Evolutionary conservation across 345 rosid species (phyloP).

Genomic region (Punica granatum): DNA sequence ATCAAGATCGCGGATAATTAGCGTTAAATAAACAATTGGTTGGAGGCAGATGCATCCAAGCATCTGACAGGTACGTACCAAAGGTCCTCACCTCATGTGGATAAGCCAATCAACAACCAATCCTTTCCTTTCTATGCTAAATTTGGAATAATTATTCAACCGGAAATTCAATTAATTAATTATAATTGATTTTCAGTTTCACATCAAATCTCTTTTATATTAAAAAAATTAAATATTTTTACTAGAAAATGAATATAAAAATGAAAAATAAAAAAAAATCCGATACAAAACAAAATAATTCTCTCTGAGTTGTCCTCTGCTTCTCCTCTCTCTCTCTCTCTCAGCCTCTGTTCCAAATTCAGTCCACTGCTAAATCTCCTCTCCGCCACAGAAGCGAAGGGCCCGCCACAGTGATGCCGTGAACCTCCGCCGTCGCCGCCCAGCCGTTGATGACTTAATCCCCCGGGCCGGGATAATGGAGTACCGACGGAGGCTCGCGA

Average conservation of each 20-base stretch:
- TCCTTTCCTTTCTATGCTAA: background rate
- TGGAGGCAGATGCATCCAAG: background rate
- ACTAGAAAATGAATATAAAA: background rate
- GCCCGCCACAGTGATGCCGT: background rate
- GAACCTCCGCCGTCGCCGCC: constrained; percentile 1
- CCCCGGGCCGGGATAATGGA: constrained; percentile 9
- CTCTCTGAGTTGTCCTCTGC: background rate
- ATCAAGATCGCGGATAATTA: no score
- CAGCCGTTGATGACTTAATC: background rate
- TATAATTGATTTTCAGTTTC: no score
- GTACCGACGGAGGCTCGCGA: constrained; percentile 62
- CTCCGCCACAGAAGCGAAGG: constrained; percentile 5
- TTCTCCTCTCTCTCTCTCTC: no score
- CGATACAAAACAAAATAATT: no score
- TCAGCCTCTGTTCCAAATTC: constrained; percentile 1
- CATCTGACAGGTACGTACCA: background rate
- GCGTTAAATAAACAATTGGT: no score
- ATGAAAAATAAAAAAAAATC: background rate
- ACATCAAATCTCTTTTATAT: no score
- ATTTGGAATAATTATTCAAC: background rate
- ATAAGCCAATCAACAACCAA: constrained; percentile 9
- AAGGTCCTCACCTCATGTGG: constrained; percentile 3
- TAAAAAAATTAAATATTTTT: no score
- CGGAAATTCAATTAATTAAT: no score
- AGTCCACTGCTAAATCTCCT: constrained; percentile 1